Conservation (phyloP, 2,329 filamentous ascomycete genomes). For the Fusarium udum region DNA sequence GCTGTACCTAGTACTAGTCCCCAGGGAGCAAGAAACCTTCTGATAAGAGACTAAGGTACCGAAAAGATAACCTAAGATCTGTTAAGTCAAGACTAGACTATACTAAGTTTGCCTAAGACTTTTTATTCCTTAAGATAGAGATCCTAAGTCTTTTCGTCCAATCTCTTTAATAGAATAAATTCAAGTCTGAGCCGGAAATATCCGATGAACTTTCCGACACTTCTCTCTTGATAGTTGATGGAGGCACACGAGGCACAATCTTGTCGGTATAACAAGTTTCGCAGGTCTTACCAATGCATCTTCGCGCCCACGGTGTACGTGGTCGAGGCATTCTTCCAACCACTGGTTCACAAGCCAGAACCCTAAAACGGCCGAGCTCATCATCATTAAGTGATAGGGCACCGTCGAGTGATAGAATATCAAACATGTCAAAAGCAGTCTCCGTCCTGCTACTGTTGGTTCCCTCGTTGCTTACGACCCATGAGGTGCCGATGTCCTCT, state of each 20-base stretch:
- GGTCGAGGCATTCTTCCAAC: neutral
- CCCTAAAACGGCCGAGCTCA: neutral
- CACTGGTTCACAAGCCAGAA: neutral
- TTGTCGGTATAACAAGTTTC: neutral
- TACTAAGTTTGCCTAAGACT: no score
- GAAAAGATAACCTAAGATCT: neutral
- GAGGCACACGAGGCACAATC: neutral
- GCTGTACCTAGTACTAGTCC: no score
- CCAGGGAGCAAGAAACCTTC: neutral
- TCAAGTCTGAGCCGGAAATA: neutral
- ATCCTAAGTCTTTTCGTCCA: rapidly evolving
- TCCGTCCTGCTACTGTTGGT: neutral
- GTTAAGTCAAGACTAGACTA: neutral
- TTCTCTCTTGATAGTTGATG: neutral
- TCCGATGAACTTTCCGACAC: neutral
- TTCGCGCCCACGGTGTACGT: neutral
- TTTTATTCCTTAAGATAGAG: neutral
- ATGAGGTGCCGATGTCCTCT: neutral
- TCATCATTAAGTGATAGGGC: neutral
- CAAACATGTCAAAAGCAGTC: constrained; percentile 3
- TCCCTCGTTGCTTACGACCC: neutral
- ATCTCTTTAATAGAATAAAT: neutral
- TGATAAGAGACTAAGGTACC: rapidly evolving
- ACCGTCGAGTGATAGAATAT: neutral
- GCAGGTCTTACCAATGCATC: neutral